Evolutionary conservation across 2,329 filamentous ascomycete genomes (phyloP), one percentile per base, ranked within the genome.

Genomic region (Hypoxylon sp.): DNA sequence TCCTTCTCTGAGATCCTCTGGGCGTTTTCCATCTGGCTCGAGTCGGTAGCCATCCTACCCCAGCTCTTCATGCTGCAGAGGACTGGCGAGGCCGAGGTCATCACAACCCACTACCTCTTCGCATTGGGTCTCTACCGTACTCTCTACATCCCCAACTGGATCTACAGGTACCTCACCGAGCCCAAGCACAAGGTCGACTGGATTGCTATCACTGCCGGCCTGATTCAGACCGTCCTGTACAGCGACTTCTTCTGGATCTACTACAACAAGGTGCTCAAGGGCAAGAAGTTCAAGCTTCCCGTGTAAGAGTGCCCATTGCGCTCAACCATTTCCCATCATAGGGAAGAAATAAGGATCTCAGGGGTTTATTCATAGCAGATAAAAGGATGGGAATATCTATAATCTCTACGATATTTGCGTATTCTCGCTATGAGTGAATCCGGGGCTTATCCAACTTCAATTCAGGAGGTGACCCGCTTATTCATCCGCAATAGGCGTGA

Each of bases 241-340:
- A 96, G 91, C 59, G 94, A 99, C 77, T 99, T 99, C 78, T 99
- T 99, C 83, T 99, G 92, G 81, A 93, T 99, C 67, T 99, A 99
- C 78, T 99, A 97, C 77, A 96, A 88, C 53, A 97, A 97, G 86
- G 88, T 93, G 36, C 77, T 92, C 75, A 90, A 92, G 78, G 89
- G 89, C 64, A 89, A 90, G 80, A 92, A 90, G 78, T 93, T 93
- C 73, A 90, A 91, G 73, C 78, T 93, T 51, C 89, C 89, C 2
- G 90, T 93, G 61, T 93, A 83, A 78, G 43, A 26, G 26, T 12
- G 34, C 20, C 17, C 5, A 3, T 30, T 16, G 17, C 13, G n/a
- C n/a, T n/a, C n/a, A n/a, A n/a, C n/a, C n/a, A n/a, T n/a, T 32
- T 32, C 34, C 26, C n/a, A 8, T 7, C 3, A 7, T 16, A 7